These are phyloP conservation scores for Lanmaoa pseudosensibilis DNA, from an alignment of 768 basidiomycete genomes.

Conservation along the genomic window DNA sequence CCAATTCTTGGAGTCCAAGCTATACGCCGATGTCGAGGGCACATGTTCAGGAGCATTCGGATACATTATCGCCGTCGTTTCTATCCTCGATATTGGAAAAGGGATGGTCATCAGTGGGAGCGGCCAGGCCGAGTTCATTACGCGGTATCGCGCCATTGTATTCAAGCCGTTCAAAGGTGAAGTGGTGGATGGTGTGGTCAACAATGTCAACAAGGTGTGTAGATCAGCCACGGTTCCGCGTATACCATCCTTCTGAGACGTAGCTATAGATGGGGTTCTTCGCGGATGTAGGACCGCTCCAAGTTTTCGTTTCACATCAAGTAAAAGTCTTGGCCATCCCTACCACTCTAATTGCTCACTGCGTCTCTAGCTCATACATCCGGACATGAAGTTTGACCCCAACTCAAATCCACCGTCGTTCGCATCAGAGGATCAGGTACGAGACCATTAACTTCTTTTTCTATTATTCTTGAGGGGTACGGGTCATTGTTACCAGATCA, in stretches of 20 bases:
- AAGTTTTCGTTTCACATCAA: constrained; percentile 95
- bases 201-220: constrained; percentile 90
- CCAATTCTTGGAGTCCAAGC: constrained; percentile 87
- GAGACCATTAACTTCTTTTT: not conserved
- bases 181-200: constrained; percentile 94
- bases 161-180: constrained; percentile 99
- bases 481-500: constrained; percentile 52
- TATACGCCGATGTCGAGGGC: constrained; percentile 95
- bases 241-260: not conserved
- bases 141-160: constrained; percentile 92
- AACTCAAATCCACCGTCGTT: constrained; percentile 97
- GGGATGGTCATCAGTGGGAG: constrained; percentile 90
- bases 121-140: constrained; percentile 95
- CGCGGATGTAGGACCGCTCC: constrained; percentile 91
- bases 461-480: not conserved
- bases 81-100: constrained; percentile 87
- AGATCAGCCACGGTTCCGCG: not conserved
- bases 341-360: constrained; percentile 3
- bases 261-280: constrained; percentile 91
- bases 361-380: constrained; percentile 76
- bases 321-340: constrained; percentile 44
- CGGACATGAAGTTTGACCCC: constrained; percentile 93
- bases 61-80: constrained; percentile 90
- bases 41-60: constrained; percentile 96
- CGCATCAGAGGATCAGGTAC: constrained; percentile 84